phyloP scores from a whole-genome alignment of 208 protist species.

The Acanthamoeba triangularis region DNA sequence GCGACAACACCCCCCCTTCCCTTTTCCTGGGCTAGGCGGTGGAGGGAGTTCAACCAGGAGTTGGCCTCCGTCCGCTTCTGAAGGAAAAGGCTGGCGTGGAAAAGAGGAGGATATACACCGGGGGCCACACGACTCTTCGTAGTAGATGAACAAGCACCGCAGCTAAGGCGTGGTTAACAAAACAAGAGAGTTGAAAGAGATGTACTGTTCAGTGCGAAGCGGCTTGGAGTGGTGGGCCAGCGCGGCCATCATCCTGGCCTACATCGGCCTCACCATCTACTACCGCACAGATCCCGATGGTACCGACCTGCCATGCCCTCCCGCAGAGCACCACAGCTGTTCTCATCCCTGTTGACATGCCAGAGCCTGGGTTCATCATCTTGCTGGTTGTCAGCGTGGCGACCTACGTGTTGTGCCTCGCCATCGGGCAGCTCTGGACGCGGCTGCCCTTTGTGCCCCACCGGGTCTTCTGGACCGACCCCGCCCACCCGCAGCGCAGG shows the following conservation, averaged over 20 bases:
- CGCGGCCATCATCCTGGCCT: slow-evolving; percentile 22
- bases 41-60: no score
- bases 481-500: neutral
- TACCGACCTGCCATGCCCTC: neutral
- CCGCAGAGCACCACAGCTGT: neutral
- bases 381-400: neutral
- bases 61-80: no score
- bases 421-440: neutral
- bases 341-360: no score
- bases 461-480: neutral
- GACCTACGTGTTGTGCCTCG: neutral
- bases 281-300: slow-evolving; percentile 14
- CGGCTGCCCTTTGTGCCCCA: neutral
- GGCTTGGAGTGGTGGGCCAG: slow-evolving; percentile 4
- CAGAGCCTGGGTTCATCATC: slow-evolving; percentile 12
- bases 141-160: no score
- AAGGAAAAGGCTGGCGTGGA: no score
- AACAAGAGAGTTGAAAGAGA: neutral
- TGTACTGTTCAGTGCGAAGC: neutral
- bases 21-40: no score
- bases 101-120: no score
- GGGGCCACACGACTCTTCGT: no score
- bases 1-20: no score
- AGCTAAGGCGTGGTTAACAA: no score
- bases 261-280: slow-evolving; percentile 13